Base-by-base conservation (phyloP, 768 basidiomycete genomes). In the Macrolepiota albuminosa region DNA sequence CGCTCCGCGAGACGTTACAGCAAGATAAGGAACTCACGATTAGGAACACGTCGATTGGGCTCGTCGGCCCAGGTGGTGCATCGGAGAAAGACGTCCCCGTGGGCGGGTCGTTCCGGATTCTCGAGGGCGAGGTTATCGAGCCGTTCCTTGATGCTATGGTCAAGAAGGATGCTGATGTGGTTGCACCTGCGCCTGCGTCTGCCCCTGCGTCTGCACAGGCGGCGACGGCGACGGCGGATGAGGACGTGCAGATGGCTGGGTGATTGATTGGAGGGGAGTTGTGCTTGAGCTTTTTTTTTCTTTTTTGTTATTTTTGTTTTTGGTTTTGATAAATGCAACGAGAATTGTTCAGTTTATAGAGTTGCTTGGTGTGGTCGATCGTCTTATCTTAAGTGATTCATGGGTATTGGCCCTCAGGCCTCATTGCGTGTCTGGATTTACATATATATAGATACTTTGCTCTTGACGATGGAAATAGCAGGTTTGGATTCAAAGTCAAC, bases 1-100 rank as follows among this genome's bases (percentile, higher is more conserved):
- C 97, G 13, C 83, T 99, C 16, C 87, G 94, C 34, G 96, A 98
- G 72, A 98, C 97, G 2, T 84, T 99, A 40, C 97, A 98, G 68
- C 97, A 99, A 70, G 97, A 98, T 78, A 99, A 99, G 73, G 94
- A 92, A 68, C 86, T 98, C 58, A 95, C 88, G 18, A 77, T 88
- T 66, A 85, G 90, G 71, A 99, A 99, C 78, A 99, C 97, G 1
- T 94, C 92, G 2, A 87, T 98, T 66, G 95, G 94, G 34, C 91
- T 99, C 69, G 81, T 98, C 60, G 96, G 96, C 10, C 83, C 89
- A 11, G 75, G 80, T 34, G 84, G 87, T 65, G 69, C 73, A 37
- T 76, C 85, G 60, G 87, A 93, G 73, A 78, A 72, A 46, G 70
- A 65, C 52, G 76, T 77, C 21, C 76, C 80, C 3, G 75, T 81